phyloP scores from a whole-genome alignment of 2,329 filamentous ascomycete genomes.

The Grosmannia serpens region DNA sequence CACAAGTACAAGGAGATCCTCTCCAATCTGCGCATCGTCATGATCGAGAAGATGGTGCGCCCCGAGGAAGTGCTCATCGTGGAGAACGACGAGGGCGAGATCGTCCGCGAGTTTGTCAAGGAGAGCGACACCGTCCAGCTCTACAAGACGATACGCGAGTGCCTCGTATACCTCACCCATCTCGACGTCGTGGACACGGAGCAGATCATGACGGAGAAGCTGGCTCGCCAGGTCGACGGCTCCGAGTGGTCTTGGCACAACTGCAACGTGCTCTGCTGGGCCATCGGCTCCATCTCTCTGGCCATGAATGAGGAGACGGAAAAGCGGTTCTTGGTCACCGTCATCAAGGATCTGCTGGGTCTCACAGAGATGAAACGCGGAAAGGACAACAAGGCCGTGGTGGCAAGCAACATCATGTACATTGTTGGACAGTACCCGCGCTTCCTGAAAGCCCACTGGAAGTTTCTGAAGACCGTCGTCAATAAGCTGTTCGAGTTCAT shows the following conservation, averaged over 20 bases:
- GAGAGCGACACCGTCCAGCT: conserved; percentile 98
- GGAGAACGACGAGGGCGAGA: conserved; percentile 99
- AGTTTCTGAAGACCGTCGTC: conserved; percentile 98
- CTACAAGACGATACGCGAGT: conserved; percentile 98
- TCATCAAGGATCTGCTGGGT: conserved; percentile 95
- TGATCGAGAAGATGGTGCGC: conserved; percentile 99
- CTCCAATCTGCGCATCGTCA: conserved; percentile 87
- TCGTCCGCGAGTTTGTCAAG: conserved; percentile 97
- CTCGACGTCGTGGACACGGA: conserved; percentile 95
- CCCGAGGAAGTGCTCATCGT: conserved; percentile 97
- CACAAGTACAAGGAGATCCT: conserved; percentile 95
- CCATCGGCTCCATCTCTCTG: conserved; percentile 94
- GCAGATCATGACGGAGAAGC: conserved; percentile 98
- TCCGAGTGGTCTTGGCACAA: conserved; percentile 99
- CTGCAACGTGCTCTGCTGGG: conserved; percentile 99
- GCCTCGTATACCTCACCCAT: conserved; percentile 92
- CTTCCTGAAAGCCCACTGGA: conserved; percentile 98
- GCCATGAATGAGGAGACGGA: conserved; percentile 99
- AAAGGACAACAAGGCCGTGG: conserved; percentile 98
- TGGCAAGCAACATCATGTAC: conserved; percentile 99
- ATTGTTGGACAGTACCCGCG: conserved; percentile 98
- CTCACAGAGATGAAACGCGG: conserved; percentile 98
- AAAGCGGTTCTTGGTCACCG: conserved; percentile 94
- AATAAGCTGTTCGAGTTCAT: conserved; percentile 99
- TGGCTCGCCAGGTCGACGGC: conserved; percentile 88